Conservation (phyloP, 75 land plant genomes). For the Sequoiadendron giganteum region DNA sequence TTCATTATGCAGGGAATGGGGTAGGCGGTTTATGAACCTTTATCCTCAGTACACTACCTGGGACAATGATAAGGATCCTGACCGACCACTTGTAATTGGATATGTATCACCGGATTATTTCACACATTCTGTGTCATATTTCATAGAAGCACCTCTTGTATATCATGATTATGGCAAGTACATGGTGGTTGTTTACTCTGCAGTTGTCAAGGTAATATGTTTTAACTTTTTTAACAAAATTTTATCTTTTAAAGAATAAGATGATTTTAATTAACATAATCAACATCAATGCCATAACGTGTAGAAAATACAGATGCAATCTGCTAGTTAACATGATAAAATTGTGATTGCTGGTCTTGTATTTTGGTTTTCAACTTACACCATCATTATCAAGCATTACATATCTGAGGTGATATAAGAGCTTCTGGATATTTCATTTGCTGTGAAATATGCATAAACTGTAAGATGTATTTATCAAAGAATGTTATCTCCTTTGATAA, state of each 20-base stretch:
- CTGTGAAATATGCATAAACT: neutral
- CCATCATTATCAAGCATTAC: neutral
- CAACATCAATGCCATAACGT: neutral
- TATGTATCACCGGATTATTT: slow-evolving; percentile 98
- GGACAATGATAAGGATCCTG: slow-evolving; percentile 85
- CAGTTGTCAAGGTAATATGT: slow-evolving; percentile 91
- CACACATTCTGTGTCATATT: slow-evolving; percentile 98
- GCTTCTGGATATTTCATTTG: neutral
- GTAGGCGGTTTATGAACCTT: slow-evolving; percentile 76
- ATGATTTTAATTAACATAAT: neutral
- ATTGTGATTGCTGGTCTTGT: neutral
- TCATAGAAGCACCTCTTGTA: slow-evolving; percentile 91
- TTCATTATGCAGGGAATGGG: slow-evolving; percentile 80
- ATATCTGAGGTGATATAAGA: neutral
- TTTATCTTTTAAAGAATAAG: neutral
- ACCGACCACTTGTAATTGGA: slow-evolving; percentile 85
- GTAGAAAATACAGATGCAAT: neutral
- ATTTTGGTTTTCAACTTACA: neutral
- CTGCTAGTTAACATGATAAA: neutral
- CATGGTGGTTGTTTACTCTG: slow-evolving; percentile 92
- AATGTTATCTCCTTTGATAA: neutral
- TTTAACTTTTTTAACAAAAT: neutral
- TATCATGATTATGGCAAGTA: slow-evolving; percentile 92
- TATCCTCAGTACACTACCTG: slow-evolving; percentile 75
- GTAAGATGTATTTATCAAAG: neutral